Percentiles rank a stretch among this genome's conserved stretches.
These are phyloP conservation scores for Stephania japonica DNA, from an alignment of 164 flowering plant genomes.

Conservation along the genomic window DNA sequence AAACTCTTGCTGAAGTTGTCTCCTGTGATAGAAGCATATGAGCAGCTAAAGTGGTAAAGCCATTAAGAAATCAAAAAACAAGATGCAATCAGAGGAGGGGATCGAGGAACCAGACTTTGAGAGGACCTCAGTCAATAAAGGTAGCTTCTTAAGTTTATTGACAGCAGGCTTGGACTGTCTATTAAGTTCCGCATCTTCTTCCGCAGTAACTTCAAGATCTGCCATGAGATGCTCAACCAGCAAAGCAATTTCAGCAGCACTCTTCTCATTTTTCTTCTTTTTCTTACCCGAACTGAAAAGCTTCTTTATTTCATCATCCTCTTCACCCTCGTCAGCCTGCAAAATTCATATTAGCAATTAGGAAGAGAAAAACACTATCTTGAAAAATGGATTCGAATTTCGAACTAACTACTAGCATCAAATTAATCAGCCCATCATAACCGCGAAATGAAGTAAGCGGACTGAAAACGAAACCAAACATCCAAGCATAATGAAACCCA, in stretches of 20 bases:
- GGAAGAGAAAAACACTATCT: neutral
- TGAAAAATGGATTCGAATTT: neutral
- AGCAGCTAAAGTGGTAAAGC: neutral
- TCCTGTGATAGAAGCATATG: constrained; percentile 41
- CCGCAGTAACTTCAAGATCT: constrained; percentile 90
- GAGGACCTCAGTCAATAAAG: constrained; percentile 84
- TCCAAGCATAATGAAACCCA: neutral
- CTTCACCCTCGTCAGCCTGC: constrained; percentile 85
- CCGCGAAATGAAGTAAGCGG: neutral
- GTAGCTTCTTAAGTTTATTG: constrained; percentile 87
- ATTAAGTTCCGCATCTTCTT: constrained; percentile 89
- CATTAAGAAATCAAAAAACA: neutral
- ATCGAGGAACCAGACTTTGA: constrained; percentile 50
- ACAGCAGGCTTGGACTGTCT: constrained; percentile 81
- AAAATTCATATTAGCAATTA: constrained; percentile 10
- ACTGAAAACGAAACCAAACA: neutral
- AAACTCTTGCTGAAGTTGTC: constrained; percentile 87
- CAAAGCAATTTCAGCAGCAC: constrained; percentile 81
- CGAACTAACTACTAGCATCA: neutral
- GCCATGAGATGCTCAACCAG: constrained; percentile 92
- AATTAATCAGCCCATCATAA: neutral
- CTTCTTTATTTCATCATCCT: constrained; percentile 69
- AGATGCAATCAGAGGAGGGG: neutral
- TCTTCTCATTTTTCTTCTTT: constrained; percentile 82
- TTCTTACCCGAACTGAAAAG: constrained; percentile 81